phyloP scores from a whole-genome alignment of 163 green algal genomes.

The Prototheca wickerhamii region DNA sequence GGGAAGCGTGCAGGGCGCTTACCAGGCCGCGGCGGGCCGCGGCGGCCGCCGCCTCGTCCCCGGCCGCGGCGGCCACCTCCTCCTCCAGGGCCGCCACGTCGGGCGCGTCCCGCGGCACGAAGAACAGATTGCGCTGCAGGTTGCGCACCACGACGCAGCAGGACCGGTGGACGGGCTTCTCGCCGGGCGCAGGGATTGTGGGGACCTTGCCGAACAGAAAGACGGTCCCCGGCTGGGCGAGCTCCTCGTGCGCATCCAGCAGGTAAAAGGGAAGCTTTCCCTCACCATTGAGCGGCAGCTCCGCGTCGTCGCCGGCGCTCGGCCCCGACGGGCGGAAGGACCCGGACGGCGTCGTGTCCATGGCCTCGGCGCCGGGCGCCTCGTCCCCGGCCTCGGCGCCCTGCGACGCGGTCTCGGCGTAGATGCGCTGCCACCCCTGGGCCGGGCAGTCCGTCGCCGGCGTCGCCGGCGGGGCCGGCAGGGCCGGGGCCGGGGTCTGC shows the following conservation, averaged over 20 bases:
- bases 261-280: constrained; percentile 80
- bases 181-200: neutral
- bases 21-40: constrained; percentile 38
- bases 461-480: too few species aligned
- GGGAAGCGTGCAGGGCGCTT: too few species aligned
- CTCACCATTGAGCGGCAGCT: constrained; percentile 51
- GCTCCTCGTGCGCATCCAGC: constrained; percentile 86
- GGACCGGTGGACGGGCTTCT: constrained; percentile 38
- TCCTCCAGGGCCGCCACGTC: constrained; percentile 47
- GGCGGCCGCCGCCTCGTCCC: constrained; percentile 27
- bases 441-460: too few species aligned
- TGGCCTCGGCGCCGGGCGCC: too few species aligned
- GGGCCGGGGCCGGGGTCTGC: too few species aligned
- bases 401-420: too few species aligned
- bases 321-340: neutral
- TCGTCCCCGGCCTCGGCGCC: too few species aligned
- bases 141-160: constrained; percentile 67
- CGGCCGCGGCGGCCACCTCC: constrained; percentile 1
- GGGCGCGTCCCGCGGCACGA: constrained; percentile 57
- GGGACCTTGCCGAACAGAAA: constrained; percentile 93
- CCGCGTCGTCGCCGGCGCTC: constrained; percentile 30
- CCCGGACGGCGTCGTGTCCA: neutral
- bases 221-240: constrained; percentile 50
- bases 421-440: too few species aligned
- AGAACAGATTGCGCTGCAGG: constrained; percentile 70